These are phyloP conservation scores for Helotiales sp. DNA, from an alignment of 2,329 filamentous ascomycete genomes.

Conservation along the genomic window DNA sequence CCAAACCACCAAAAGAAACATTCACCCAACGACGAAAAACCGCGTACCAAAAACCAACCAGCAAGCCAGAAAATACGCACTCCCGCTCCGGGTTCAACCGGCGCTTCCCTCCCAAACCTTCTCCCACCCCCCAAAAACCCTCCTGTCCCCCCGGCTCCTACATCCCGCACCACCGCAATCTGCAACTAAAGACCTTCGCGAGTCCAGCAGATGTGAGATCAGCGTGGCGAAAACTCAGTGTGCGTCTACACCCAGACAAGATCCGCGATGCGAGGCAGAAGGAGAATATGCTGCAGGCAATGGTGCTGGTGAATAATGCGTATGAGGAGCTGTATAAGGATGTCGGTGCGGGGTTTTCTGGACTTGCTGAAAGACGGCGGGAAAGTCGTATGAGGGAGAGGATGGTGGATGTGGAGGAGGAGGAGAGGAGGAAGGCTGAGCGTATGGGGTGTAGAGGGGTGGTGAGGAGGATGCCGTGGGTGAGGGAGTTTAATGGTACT, in stretches of 20 bases:
- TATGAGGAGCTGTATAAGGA: background rate
- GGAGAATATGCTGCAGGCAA: background rate
- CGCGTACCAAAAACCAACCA: background rate
- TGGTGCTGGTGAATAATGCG: background rate
- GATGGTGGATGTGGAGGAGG: background rate
- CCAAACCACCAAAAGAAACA: background rate
- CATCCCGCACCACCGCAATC: conserved; percentile 10
- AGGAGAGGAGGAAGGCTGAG: background rate
- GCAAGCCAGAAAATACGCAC: background rate
- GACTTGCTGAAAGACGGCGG: too few relatives aligned
- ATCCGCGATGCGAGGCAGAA: conserved; percentile 1
- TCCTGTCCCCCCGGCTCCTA: background rate
- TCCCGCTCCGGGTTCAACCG: too few relatives aligned
- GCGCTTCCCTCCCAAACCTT: too few relatives aligned
- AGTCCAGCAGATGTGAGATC: background rate
- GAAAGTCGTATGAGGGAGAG: background rate
- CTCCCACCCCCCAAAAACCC: too few relatives aligned
- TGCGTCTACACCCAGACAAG: background rate
- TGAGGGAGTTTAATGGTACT: background rate
- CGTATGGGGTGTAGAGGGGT: too few relatives aligned
- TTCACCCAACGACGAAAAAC: background rate
- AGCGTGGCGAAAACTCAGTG: background rate
- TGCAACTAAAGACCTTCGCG: background rate
- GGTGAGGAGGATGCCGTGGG: background rate
- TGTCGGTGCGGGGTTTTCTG: too few relatives aligned